Base-by-base conservation (phyloP, 176 grass and related monocot species). In the Dendrocalamus sinicus region DNA sequence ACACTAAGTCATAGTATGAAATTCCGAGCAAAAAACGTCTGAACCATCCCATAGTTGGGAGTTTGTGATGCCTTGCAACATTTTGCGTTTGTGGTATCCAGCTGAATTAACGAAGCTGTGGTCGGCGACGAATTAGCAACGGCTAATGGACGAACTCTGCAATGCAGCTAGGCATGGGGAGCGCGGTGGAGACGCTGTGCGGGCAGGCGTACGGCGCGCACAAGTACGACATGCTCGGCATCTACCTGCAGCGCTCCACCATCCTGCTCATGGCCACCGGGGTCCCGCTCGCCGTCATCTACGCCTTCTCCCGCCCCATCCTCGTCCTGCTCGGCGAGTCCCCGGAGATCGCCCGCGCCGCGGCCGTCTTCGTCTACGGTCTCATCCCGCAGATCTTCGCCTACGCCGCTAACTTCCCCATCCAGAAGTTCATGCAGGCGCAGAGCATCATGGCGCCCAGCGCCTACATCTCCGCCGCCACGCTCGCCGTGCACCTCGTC, bases 361-460 rank as follows among this genome's bases (percentile, higher is more conserved):
- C 93, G 0, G 87, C 93, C n/a, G 45, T 92, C 10, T 98, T 95
- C 75, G 91, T 95, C 13, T 93, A 87, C 47, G 93, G 95, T 73
- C 91, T 98, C 15, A 95, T 98, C 83, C 95, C 95, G 20, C 93
- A 98, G 84, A 98, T 95, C 75, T 98, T 98, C 48, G 93, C 91
- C 22, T 98, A 98, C 77, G 91, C 91, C 2, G 89, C 83, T n/a
- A 95, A 93, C 83, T 98, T 95, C 80, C 93, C 95, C 22, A 93
- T 93, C 62, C 93, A 95, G 46, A 98, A 95, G 85, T 98, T 98
- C 86, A 43, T 98, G 71, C 93, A 98, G 88, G 73, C 95, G 35
- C 93, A 95, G 79, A 93, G 93, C 84, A 98, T 98, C 72, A 89
- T 98, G 76, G 85, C 88, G 9, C 95, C 95, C 22, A 98, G 93